Evolutionary conservation across 1,139 yeast species (phyloP).

Genomic region (Nakaseomyces bracarensis): DNA sequence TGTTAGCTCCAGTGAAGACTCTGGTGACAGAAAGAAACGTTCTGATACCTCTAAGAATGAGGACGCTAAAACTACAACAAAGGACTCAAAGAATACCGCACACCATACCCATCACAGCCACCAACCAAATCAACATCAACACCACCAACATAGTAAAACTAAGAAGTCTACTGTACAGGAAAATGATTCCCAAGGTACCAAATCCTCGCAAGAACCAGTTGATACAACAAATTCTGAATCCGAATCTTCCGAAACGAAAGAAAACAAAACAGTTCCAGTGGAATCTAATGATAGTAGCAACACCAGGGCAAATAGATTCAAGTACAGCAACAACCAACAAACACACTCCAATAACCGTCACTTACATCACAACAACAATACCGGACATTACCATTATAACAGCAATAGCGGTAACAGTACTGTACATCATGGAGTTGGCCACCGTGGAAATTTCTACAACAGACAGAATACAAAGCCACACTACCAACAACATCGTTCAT

Average conservation of each 20-base stretch:
- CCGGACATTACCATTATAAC: constrained; percentile 11
- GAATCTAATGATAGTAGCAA: background rate
- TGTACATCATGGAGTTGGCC: background rate
- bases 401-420: no score
- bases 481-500: constrained; percentile 9
- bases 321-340: background rate
- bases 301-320: background rate
- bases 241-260: constrained; percentile 1
- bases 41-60: background rate
- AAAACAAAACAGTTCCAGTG: background rate
- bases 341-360: constrained; percentile 1
- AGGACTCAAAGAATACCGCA: background rate
- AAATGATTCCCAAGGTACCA: background rate
- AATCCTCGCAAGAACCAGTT: background rate
- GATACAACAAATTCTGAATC: background rate
- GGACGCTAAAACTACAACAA: no score
- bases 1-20: background rate
- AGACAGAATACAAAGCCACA: constrained; percentile 7
- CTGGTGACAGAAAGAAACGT: constrained; percentile 1
- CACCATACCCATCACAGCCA: background rate
- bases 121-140: constrained; percentile 7
- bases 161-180: background rate
- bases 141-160: constrained; percentile 10
- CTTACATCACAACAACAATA: constrained; percentile 12
- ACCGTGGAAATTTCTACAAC: background rate